phyloP scores from a whole-genome alignment of 1,139 yeast genomes.

The Kodamaea derodonti region DNA sequence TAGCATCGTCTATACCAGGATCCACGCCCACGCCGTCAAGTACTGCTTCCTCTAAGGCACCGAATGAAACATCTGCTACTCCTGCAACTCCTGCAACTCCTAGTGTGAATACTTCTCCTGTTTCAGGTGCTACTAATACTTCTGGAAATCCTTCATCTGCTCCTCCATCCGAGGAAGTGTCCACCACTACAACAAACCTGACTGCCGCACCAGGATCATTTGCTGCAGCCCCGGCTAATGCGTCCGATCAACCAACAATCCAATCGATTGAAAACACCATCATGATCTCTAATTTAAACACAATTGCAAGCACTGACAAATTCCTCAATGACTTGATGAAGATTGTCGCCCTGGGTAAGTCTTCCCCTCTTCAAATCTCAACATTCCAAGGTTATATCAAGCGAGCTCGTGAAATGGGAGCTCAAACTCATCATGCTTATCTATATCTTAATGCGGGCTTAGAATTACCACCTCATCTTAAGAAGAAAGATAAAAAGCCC shows the following conservation, averaged over 20 bases:
- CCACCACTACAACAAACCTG: not conserved
- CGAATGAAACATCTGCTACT: constrained; percentile 1
- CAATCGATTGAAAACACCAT: constrained; percentile 64
- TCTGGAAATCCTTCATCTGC: not conserved
- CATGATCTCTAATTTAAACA: constrained; percentile 78
- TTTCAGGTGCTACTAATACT: not conserved
- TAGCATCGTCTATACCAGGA: not conserved
- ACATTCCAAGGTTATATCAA: constrained; percentile 77
- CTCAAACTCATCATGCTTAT: constrained; percentile 42
- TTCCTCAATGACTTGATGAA: constrained; percentile 71
- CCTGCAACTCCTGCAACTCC: not conserved
- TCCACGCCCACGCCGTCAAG: not conserved
- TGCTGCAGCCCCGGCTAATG: constrained; percentile 3
- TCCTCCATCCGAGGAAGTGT: not conserved
- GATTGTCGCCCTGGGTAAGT: constrained; percentile 77
- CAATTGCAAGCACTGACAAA: constrained; percentile 72
- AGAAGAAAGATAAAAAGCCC: constrained; percentile 12
- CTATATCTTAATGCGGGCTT: constrained; percentile 15
- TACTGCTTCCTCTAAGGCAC: not conserved
- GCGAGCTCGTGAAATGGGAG: constrained; percentile 75
- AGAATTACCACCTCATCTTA: constrained; percentile 11
- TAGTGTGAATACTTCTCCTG: not conserved
- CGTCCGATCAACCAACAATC: constrained; percentile 51
- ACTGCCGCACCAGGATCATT: constrained; percentile 1
- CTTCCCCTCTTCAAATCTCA: constrained; percentile 64